Evolutionary conservation across 2,329 filamentous ascomycete species (phyloP).

Genomic region (Colletotrichum tropicale): DNA sequence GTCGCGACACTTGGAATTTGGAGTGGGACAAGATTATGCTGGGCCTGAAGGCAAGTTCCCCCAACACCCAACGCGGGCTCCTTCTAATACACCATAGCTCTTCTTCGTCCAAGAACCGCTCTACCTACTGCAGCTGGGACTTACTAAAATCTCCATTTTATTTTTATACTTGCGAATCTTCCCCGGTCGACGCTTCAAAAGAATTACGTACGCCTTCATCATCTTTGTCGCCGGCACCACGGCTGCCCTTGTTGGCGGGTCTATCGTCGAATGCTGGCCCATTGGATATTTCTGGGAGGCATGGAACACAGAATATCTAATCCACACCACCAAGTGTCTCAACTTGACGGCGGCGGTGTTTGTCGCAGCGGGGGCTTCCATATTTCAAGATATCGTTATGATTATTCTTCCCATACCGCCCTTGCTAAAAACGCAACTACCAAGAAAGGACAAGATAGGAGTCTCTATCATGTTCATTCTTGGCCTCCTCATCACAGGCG

Average conservation of each 20-base stretch:
- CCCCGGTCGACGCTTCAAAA: not conserved
- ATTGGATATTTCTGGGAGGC: not conserved
- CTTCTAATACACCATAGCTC: not conserved
- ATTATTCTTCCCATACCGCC: not conserved
- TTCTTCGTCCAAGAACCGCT: not conserved
- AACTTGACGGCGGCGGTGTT: not conserved
- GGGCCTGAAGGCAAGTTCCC: not conserved
- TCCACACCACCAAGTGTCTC: not conserved
- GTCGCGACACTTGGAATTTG: not conserved
- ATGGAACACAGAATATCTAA: not conserved
- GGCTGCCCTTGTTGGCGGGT: not conserved
- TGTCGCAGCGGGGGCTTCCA: not conserved
- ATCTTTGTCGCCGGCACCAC: not conserved
- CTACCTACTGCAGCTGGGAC: not conserved
- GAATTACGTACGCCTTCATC: not conserved
- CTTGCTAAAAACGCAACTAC: not conserved
- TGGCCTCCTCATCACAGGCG: not conserved
- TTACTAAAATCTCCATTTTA: not conserved
- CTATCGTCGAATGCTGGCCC: not conserved
- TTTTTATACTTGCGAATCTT: constrained; percentile 2
- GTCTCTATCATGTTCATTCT: not conserved
- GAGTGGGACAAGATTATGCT: not conserved
- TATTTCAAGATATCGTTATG: not conserved
- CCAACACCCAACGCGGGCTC: not conserved
- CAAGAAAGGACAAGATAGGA: not conserved